A percentile compares a stretch with the other conserved stretches of the same genome.
These are phyloP conservation scores for Picea mariana DNA, from an alignment of 83 land plant species.

Conservation along the genomic window DNA sequence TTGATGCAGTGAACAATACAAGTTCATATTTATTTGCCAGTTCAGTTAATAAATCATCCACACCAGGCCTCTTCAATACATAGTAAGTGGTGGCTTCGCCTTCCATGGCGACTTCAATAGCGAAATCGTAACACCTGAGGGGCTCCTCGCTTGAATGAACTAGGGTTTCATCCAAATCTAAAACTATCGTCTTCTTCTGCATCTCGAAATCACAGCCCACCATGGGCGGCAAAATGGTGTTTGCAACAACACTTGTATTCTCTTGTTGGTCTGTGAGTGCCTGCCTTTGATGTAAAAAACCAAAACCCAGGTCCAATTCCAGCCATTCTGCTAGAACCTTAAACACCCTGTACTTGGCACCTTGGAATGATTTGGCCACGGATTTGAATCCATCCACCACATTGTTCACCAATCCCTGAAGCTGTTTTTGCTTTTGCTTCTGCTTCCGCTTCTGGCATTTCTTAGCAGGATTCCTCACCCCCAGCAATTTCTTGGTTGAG, in stretches of 20 bases:
- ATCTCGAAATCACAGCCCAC: constrained; percentile 9
- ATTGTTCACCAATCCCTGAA: neutral
- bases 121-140: constrained; percentile 48
- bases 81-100: constrained; percentile 44
- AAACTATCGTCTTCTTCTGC: constrained; percentile 62
- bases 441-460: neutral
- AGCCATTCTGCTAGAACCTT: neutral
- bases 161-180: constrained; percentile 93
- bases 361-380: neutral
- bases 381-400: constrained; percentile 9
- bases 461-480: constrained; percentile 5
- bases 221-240: constrained; percentile 25
- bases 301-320: neutral
- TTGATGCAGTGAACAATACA: constrained; percentile 91
- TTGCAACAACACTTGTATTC: neutral
- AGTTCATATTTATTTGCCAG: constrained; percentile 52
- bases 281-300: neutral
- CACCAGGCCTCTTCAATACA: constrained; percentile 83
- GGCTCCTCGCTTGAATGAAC: constrained; percentile 70
- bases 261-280: neutral
- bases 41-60: constrained; percentile 56
- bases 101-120: constrained; percentile 34
- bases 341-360: neutral
- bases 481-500: neutral
- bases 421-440: neutral